A percentile compares a stretch with the other conserved stretches of the same genome.
These are phyloP conservation scores for Euphorbia schlechtendalii DNA, from an alignment of 441 rosid species.

Conservation along the genomic window DNA sequence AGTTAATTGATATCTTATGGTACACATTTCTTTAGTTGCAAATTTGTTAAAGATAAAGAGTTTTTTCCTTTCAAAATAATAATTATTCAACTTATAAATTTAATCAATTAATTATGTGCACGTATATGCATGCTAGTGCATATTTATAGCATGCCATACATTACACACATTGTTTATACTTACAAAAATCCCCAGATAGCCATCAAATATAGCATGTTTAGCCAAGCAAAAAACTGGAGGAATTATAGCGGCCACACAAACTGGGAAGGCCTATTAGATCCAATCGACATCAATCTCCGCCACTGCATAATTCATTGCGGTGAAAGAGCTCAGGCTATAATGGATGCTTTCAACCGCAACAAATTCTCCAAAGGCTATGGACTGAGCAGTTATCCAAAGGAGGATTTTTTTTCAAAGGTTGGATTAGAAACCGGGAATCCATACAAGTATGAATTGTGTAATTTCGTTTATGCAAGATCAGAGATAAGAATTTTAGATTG, in stretches of 20 bases:
- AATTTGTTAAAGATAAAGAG: no score
- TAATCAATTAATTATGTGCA: not conserved
- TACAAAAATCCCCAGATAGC: not conserved
- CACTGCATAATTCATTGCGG: slow-evolving; percentile 27
- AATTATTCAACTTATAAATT: no score
- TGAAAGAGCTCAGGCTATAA: slow-evolving; percentile 21
- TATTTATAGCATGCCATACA: not conserved
- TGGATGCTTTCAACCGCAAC: slow-evolving; percentile 16
- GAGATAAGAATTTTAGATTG: not conserved
- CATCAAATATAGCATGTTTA: not conserved
- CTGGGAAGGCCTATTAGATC: slow-evolving; percentile 26
- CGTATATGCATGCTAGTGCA: not conserved
- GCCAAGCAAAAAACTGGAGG: slow-evolving; percentile 18
- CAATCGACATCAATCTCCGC: slow-evolving; percentile 27
- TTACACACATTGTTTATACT: not conserved
- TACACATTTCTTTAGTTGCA: no score
- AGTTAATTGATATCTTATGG: no score
- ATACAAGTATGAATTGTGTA: slow-evolving; percentile 57
- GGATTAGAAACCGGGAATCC: slow-evolving; percentile 49
- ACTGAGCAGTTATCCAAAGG: slow-evolving; percentile 11
- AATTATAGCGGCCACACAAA: slow-evolving; percentile 24
- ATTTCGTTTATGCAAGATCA: slow-evolving; percentile 29
- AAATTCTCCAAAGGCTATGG: slow-evolving; percentile 1
- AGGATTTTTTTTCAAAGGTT: slow-evolving; percentile 42
- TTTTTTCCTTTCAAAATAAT: no score